Evolutionary conservation across 2,329 filamentous ascomycete species (phyloP).

Genomic region (Trichophyton simii): DNA sequence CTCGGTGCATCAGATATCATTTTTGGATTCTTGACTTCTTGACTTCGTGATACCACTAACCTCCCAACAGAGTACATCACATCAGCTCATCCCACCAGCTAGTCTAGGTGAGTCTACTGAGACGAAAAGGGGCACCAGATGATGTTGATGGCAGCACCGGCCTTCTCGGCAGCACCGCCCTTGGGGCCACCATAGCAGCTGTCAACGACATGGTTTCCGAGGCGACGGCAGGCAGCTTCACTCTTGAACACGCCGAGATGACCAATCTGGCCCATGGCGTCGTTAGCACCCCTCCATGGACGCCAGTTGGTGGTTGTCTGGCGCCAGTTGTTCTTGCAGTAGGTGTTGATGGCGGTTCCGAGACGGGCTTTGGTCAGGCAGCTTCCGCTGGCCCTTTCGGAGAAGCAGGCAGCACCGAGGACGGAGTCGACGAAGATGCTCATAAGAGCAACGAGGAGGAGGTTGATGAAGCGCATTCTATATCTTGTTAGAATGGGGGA

Average conservation of each 20-base stretch:
- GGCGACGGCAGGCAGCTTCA: background rate
- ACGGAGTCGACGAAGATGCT: background rate
- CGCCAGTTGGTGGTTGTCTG: background rate
- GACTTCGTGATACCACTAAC: background rate
- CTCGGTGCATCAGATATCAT: background rate
- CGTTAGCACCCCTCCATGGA: background rate
- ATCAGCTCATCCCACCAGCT: background rate
- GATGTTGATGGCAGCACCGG: constrained; percentile 1
- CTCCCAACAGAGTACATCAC: background rate
- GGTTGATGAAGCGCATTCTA: background rate
- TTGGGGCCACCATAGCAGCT: background rate
- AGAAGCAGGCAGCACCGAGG: constrained; percentile 2
- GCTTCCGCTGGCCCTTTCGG: background rate
- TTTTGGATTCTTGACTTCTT: background rate
- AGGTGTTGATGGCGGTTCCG: background rate
- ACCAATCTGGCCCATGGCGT: background rate
- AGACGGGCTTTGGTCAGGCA: background rate
- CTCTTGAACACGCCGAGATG: background rate
- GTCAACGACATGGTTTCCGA: background rate
- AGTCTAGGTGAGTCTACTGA: background rate
- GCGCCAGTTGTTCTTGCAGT: constrained; percentile 1
- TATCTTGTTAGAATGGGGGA: too few species aligned
- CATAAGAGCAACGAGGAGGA: constrained; percentile 2
- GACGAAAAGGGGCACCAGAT: background rate
- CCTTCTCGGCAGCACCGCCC: background rate